phyloP scores from a whole-genome alignment of 2,329 filamentous ascomycete species.

The Ophiostoma populinum region DNA sequence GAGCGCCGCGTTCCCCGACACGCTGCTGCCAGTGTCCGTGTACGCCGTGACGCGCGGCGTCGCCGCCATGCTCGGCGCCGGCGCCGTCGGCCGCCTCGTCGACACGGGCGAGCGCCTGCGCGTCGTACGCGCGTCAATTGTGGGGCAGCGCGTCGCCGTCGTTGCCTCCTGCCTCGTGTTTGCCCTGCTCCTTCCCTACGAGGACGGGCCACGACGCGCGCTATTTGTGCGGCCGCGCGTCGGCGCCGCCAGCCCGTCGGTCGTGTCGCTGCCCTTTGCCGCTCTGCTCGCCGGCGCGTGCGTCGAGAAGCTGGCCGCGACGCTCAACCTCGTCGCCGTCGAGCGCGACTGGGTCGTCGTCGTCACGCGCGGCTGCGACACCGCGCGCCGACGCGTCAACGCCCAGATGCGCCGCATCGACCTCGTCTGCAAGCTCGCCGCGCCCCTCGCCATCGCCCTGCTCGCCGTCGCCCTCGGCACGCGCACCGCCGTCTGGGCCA shows the following conservation, averaged over 20 bases:
- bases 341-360: conserved; percentile 54
- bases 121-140: conserved; percentile 34
- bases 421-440: conserved; percentile 37
- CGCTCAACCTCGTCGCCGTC: conserved; percentile 49
- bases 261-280: conserved; percentile 16
- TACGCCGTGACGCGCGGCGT: conserved; percentile 46
- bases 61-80: conserved; percentile 40
- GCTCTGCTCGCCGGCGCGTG: conserved; percentile 38
- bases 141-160: conserved; percentile 26
- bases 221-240: neutral
- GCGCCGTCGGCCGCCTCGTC: conserved; percentile 39
- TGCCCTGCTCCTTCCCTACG: conserved; percentile 16
- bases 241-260: conserved; percentile 1
- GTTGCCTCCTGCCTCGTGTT: conserved; percentile 30
- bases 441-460: conserved; percentile 32
- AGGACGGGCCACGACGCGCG: conserved; percentile 2
- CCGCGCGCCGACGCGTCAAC: conserved; percentile 24
- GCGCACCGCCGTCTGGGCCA: conserved; percentile 26
- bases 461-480: conserved; percentile 27
- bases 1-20: conserved; percentile 35
- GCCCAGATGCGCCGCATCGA: conserved; percentile 40
- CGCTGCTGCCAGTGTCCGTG: conserved; percentile 48
- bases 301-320: conserved; percentile 47
- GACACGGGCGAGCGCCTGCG: conserved; percentile 35
- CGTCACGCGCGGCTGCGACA: conserved; percentile 24